phyloP scores from a whole-genome alignment of 352 stramenopile genomes.

The Blastocystis sp. region DNA sequence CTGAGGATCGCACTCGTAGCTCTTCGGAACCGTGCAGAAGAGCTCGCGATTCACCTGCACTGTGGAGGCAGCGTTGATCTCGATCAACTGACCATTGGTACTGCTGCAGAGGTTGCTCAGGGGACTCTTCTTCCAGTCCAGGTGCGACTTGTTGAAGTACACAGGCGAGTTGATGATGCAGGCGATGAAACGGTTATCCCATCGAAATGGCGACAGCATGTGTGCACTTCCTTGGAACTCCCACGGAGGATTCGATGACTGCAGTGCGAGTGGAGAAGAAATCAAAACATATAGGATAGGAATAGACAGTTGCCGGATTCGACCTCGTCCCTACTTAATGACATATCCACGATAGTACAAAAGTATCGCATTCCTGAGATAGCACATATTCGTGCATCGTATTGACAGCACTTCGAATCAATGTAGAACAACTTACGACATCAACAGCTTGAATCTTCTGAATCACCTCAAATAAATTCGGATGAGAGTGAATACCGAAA shows the following conservation, averaged over 20 bases:
- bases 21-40: background rate
- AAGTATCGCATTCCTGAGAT: background rate
- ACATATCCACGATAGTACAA: background rate
- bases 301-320: constrained; percentile 23
- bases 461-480: background rate
- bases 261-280: background rate
- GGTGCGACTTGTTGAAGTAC: background rate
- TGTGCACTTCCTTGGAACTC: background rate
- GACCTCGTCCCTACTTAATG: background rate
- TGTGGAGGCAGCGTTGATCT: background rate
- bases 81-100: background rate
- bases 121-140: background rate
- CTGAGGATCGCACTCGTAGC: background rate
- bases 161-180: constrained; percentile 34
- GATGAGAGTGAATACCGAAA: background rate
- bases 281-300: constrained; percentile 9
- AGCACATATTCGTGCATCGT: background rate
- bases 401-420: constrained; percentile 19
- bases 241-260: background rate
- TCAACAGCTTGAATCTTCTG: background rate
- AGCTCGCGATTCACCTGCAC: background rate
- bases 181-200: constrained; percentile 26
- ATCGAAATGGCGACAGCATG: background rate
- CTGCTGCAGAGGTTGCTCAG: constrained; percentile 6
- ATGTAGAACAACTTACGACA: background rate